Evolutionary conservation across 176 grass and related monocot genomes (phyloP).

Genomic region (Puccinellia tenuiflora): DNA sequence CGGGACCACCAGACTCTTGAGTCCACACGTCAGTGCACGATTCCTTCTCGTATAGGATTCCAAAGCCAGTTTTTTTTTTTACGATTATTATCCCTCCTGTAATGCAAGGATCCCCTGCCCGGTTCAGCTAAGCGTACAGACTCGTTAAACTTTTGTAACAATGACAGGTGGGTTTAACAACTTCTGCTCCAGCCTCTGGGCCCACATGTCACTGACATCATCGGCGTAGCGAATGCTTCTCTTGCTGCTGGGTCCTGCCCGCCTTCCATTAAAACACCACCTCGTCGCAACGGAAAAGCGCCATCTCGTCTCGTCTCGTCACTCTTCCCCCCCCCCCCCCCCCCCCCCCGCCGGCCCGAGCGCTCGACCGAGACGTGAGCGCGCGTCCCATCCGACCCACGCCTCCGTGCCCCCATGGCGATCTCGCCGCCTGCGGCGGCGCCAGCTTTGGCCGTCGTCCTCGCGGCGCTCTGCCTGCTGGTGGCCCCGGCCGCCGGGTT

Average conservation of each 20-base stretch:
- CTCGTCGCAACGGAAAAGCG: conserved; percentile 23
- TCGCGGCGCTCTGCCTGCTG: conserved; percentile 37
- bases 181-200: fast-evolving
- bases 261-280: conserved; percentile 35
- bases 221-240: background rate
- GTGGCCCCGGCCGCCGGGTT: conserved; percentile 41
- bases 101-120: too few species aligned
- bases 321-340: background rate
- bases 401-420: conserved; percentile 31
- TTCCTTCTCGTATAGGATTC: background rate
- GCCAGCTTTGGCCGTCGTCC: conserved; percentile 24
- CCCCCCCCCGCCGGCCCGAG: background rate
- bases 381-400: conserved; percentile 1
- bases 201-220: background rate
- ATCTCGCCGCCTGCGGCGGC: conserved; percentile 25
- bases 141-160: too few species aligned
- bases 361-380: background rate
- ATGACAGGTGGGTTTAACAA: background rate
- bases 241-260: background rate
- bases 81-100: too few species aligned
- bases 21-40: background rate
- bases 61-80: too few species aligned
- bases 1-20: background rate
- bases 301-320: background rate
- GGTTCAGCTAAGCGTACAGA: too few species aligned